Evolutionary conservation across 345 rosid genomes (phyloP).

Genomic region (Camelina laxa): DNA sequence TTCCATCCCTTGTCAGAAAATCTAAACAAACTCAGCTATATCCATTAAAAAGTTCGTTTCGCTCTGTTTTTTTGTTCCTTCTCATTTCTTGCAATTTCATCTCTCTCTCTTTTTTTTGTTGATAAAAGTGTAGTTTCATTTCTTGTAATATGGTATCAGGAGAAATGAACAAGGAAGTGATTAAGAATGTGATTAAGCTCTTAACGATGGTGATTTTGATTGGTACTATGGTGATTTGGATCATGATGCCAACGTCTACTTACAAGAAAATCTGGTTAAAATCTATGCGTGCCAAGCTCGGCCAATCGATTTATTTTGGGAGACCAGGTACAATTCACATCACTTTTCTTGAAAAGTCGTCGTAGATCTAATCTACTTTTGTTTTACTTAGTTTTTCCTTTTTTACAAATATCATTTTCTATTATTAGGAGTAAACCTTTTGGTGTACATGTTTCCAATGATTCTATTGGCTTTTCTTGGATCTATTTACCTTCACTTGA

Average conservation of each 20-base stretch:
- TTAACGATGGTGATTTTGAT: conserved; percentile 44
- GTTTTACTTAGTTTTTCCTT: neutral
- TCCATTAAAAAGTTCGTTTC: conserved; percentile 7
- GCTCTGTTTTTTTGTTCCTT: neutral
- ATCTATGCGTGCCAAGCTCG: conserved; percentile 38
- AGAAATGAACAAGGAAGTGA: neutral
- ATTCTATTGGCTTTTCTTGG: conserved; percentile 58
- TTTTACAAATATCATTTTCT: neutral
- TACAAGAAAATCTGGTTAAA: conserved; percentile 50
- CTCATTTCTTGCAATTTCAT: conserved; percentile 8
- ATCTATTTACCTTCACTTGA: conserved; percentile 55
- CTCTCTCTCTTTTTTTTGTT: neutral
- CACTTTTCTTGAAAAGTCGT: neutral
- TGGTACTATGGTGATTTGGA: conserved; percentile 64
- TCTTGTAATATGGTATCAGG: conserved; percentile 21
- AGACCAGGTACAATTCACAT: conserved; percentile 50
- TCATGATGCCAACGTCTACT: conserved; percentile 59
- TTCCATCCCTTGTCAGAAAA: neutral
- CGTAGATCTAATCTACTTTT: neutral
- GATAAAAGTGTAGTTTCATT: neutral
- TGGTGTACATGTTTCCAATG: conserved; percentile 61
- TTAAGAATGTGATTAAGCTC: conserved; percentile 43
- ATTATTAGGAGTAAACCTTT: conserved; percentile 48
- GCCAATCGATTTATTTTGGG: conserved; percentile 55
- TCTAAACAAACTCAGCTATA: neutral